Evolutionary conservation across 768 basidiomycete genomes (phyloP).

Genomic region (Chlorophyllum brunneum): DNA sequence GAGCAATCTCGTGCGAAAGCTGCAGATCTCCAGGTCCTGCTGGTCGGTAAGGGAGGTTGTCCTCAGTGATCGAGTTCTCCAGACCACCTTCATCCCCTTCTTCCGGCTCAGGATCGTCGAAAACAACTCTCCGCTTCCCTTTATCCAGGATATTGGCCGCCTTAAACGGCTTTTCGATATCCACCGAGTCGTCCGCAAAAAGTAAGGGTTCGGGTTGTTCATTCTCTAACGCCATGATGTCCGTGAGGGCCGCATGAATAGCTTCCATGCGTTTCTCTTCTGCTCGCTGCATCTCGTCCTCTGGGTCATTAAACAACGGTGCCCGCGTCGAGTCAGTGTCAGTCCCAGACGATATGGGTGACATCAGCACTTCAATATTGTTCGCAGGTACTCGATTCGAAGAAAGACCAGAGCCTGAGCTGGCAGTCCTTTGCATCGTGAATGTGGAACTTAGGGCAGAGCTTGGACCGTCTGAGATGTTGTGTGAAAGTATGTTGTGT

Average conservation of each 20-base stretch:
- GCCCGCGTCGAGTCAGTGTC: conserved; percentile 56
- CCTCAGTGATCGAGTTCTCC: conserved; percentile 26
- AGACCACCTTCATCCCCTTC: conserved; percentile 42
- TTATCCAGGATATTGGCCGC: conserved; percentile 13
- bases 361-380: conserved; percentile 83
- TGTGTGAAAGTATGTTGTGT: background rate
- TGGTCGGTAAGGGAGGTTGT: conserved; percentile 57
- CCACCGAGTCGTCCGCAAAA: conserved; percentile 14
- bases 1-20: conserved; percentile 79
- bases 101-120: conserved; percentile 34
- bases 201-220: conserved; percentile 18
- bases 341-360: conserved; percentile 47
- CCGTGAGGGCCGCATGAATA: conserved; percentile 92
- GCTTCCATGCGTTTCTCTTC: conserved; percentile 91
- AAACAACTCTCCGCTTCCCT: conserved; percentile 21
- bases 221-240: conserved; percentile 88
- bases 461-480: conserved; percentile 33
- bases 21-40: conserved; percentile 90
- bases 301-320: conserved; percentile 79
- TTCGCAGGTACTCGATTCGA: conserved; percentile 30
- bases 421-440: conserved; percentile 35
- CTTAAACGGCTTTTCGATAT: conserved; percentile 13
- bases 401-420: conserved; percentile 37
- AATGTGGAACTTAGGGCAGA: conserved; percentile 33
- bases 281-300: conserved; percentile 63